These are phyloP conservation scores for Peronosclerospora sorghi DNA, from an alignment of 352 stramenopile species.

Conservation along the genomic window DNA sequence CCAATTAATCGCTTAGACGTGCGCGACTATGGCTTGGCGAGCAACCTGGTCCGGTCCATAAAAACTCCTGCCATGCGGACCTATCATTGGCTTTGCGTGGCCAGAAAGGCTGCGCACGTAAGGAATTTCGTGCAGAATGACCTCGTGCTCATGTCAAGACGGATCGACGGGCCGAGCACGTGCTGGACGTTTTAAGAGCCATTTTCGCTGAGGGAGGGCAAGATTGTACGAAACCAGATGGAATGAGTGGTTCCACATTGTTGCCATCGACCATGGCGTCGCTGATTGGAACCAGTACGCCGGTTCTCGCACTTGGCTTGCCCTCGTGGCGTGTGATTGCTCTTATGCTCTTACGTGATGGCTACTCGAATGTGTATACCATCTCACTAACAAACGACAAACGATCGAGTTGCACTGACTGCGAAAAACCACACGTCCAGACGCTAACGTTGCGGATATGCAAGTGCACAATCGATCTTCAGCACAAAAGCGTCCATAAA, in stretches of 20 bases:
- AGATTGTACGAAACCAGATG: too few relatives aligned
- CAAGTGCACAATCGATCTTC: conserved; percentile 12
- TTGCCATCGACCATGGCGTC: conserved; percentile 11
- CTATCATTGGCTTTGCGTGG: conserved; percentile 13
- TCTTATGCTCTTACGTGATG: conserved; percentile 13
- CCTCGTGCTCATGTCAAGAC: too few relatives aligned
- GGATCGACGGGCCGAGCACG: too few relatives aligned
- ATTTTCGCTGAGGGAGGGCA: too few relatives aligned
- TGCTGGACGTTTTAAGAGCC: too few relatives aligned
- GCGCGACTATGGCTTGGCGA: conserved; percentile 30
- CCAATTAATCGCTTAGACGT: too few relatives aligned
- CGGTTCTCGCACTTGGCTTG: conserved; percentile 22
- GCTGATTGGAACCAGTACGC: conserved; percentile 9
- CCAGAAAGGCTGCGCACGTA: conserved; percentile 47
- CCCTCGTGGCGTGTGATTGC: conserved; percentile 7
- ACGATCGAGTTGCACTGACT: conserved; percentile 3
- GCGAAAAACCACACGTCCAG: conserved; percentile 4
- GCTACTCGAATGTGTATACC: conserved; percentile 23
- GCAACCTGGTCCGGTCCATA: neutral
- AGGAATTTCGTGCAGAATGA: too few relatives aligned
- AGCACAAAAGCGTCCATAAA: neutral
- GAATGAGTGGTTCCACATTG: too few relatives aligned
- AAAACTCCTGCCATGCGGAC: conserved; percentile 13
- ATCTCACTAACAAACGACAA: conserved; percentile 10
- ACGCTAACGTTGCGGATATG: conserved; percentile 12